These are phyloP conservation scores for Xerocomus nothofagi DNA, from an alignment of 1,284 basidiomycete genomes.

Conservation along the genomic window DNA sequence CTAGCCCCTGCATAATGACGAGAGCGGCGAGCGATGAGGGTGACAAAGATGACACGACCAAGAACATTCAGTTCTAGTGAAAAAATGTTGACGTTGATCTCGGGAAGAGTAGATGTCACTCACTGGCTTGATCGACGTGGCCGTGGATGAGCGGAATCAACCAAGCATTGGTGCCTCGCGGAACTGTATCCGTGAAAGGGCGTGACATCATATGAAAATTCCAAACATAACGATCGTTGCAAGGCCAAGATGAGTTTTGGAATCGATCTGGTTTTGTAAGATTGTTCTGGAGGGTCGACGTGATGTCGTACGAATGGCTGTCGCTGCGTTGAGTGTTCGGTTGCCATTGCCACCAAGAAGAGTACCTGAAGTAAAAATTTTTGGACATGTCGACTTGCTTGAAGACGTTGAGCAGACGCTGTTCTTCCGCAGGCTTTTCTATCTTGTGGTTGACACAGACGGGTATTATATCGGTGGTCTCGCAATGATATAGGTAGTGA, in stretches of 20 bases:
- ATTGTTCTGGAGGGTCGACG: slow-evolving; percentile 93
- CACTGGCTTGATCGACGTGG: slow-evolving; percentile 97
- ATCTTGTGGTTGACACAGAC: slow-evolving; percentile 72
- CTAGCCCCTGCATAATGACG: slow-evolving; percentile 96
- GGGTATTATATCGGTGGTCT: slow-evolving; percentile 84
- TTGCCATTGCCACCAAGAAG: neutral
- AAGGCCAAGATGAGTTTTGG: slow-evolving; percentile 53
- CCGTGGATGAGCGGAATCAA: slow-evolving; percentile 93
- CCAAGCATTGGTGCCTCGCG: slow-evolving; percentile 58
- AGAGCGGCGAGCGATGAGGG: slow-evolving; percentile 91
- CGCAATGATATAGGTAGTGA: slow-evolving; percentile 97
- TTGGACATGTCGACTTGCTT: slow-evolving; percentile 97
- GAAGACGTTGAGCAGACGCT: slow-evolving; percentile 87
- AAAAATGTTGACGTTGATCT: neutral
- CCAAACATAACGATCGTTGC: slow-evolving; percentile 95
- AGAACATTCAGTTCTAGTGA: slow-evolving; percentile 86
- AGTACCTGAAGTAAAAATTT: slow-evolving; percentile 98
- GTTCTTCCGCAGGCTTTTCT: slow-evolving; percentile 84
- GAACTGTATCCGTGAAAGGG: slow-evolving; percentile 46
- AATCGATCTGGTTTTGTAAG: slow-evolving; percentile 62
- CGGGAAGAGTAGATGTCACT: slow-evolving; percentile 33
- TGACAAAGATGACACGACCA: slow-evolving; percentile 89
- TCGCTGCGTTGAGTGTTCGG: slow-evolving; percentile 4
- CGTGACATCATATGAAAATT: slow-evolving; percentile 88
- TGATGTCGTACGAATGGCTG: slow-evolving; percentile 96